Conservation (phyloP, 805 yeast genomes). For the Candida railenensis region DNA sequence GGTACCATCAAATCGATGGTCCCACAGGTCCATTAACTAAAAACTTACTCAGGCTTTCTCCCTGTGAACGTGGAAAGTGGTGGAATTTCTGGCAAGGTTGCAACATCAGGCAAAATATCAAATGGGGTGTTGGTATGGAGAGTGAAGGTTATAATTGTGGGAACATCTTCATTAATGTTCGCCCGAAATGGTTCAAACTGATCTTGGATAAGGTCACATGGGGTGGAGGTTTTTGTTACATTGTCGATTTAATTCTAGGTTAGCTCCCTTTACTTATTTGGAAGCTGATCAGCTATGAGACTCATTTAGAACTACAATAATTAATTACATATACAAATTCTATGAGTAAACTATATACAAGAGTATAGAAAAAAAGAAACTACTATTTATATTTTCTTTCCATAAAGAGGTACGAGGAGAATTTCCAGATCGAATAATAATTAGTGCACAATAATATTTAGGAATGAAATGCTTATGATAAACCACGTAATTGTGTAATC, state of each 20-base stretch:
- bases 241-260: conserved; percentile 51
- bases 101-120: conserved; percentile 67
- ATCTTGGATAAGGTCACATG: conserved; percentile 51
- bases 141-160: conserved; percentile 86
- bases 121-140: conserved; percentile 87
- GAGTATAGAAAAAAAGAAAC: too few relatives aligned
- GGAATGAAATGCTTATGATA: too few relatives aligned
- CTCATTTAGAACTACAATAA: too few relatives aligned
- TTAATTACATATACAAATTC: too few relatives aligned
- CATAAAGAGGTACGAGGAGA: too few relatives aligned
- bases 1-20: conserved; percentile 89
- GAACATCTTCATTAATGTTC: conserved; percentile 50
- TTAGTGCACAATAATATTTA: too few relatives aligned
- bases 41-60: conserved; percentile 62
- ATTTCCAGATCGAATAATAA: too few relatives aligned
- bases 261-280: too few relatives aligned
- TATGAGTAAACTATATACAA: too few relatives aligned
- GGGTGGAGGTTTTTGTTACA: conserved; percentile 61
- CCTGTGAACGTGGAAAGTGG: conserved; percentile 89
- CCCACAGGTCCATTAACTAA: conserved; percentile 88
- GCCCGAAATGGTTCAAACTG: conserved; percentile 51
- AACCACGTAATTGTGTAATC: too few relatives aligned
- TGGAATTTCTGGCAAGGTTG: conserved; percentile 89
- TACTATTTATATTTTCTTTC: too few relatives aligned
- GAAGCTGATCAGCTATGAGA: too few relatives aligned